Evolutionary conservation across 1,284 basidiomycete genomes (phyloP), one percentile per base, ranked within the genome.

Genomic region (Ustilago sp.): DNA sequence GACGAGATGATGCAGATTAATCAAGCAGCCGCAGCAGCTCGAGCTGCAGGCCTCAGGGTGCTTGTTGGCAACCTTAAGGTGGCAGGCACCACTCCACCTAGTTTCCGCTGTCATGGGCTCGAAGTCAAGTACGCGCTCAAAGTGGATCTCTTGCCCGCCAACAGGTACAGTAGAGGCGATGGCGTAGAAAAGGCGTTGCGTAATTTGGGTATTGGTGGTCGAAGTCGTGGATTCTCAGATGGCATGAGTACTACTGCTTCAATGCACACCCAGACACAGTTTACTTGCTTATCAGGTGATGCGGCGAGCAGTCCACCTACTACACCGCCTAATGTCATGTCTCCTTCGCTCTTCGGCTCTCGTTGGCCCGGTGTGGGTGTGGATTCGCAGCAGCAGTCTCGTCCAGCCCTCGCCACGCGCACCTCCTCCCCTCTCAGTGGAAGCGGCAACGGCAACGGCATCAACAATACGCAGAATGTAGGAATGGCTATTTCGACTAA

Each of bases 81-180:
- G n/a, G 60, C 65, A 7, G 70, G 69, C 19, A 68, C 66, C 28
- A 71, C 77, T 17, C 80, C 82, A 9, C 80, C 82, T 13, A 69
- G 69, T 38, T 83, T 83, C 64, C 63, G 82, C 15, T 79, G 79
- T 60, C 82, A 83, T 48, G 80, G 80, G 5, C 72, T 83, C 34
- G 82, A 83, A 64, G 76, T 83, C 65, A 82, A 82, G 63, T 83
- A 83, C 50, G 80, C 80, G 38, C 62, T 83, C 74, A 83, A 83
- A 66, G 68, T 83, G 38, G 82, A 83, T 57, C 67, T 83, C 43
- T 47, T 83, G 32, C 80, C 82, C 1, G 68, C 63, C 35, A 71
- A 68, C 50, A 64, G 74, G 36, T 63, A 63, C 51, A 48, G 59
- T 17, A 39, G 61, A 35, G 56, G 70, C 39, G 74, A 72, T 17